phyloP scores from a whole-genome alignment of 2,329 filamentous ascomycete species.

The Aspergillus pseudotamarii region DNA sequence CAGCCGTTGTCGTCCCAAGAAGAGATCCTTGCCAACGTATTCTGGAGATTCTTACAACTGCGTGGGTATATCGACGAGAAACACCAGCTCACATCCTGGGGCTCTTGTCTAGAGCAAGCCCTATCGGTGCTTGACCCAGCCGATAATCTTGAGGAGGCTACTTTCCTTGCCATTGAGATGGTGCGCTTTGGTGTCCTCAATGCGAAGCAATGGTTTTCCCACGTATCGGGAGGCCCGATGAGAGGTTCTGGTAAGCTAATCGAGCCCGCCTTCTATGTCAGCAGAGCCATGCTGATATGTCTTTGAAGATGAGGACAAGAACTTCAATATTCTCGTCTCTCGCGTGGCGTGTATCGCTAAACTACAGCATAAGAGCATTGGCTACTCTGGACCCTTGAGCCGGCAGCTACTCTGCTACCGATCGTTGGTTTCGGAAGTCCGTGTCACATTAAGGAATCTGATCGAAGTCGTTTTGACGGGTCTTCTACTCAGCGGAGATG shows the following conservation, averaged over 20 bases:
- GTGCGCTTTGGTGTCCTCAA: constrained; percentile 78
- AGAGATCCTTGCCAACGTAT: constrained; percentile 72
- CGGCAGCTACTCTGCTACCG: constrained; percentile 86
- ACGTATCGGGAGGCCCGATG: constrained; percentile 61
- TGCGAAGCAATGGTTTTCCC: constrained; percentile 64
- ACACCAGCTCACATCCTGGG: constrained; percentile 83
- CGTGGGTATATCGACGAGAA: constrained; percentile 78
- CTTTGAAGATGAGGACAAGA: constrained; percentile 69
- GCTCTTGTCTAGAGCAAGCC: constrained; percentile 73
- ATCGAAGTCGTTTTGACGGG: constrained; percentile 79
- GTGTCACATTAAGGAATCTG: constrained; percentile 77
- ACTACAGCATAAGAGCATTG: constrained; percentile 79
- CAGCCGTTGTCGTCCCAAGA: constrained; percentile 63
- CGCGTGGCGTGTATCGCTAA: constrained; percentile 82
- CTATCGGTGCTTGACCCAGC: constrained; percentile 63
- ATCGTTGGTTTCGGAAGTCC: constrained; percentile 77
- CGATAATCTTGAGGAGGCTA: constrained; percentile 71
- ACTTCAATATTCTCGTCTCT: constrained; percentile 78
- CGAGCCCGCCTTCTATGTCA: not conserved
- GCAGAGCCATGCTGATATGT: constrained; percentile 16
- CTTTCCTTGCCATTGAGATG: constrained; percentile 83
- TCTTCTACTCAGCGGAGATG: constrained; percentile 80
- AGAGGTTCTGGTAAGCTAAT: constrained; percentile 53
- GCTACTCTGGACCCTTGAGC: constrained; percentile 92
- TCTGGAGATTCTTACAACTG: constrained; percentile 89